A percentile compares a stretch with the other conserved stretches of the same genome.
Evolutionary conservation across 495 filamentous ascomycete genomes (phyloP).

Genomic region (Alectoria sarmentosa): DNA sequence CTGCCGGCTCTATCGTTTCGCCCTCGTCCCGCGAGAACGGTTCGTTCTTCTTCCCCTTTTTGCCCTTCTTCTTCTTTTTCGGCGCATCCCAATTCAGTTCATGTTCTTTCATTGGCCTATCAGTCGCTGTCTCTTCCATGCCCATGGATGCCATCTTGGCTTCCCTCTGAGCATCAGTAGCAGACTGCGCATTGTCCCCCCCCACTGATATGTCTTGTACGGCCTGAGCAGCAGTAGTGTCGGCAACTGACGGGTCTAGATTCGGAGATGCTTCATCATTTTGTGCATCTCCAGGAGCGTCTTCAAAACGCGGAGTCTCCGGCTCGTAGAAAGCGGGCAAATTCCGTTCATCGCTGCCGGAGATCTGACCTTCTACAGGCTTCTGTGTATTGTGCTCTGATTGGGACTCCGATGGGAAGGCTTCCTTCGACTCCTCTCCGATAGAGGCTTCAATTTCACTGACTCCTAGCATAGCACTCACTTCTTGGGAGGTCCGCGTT

Average conservation of each 20-base stretch:
- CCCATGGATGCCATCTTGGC: background rate
- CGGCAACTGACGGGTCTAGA: background rate
- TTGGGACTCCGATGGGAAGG: slow-evolving; percentile 22
- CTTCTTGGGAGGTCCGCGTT: slow-evolving; percentile 6
- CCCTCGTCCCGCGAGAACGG: slow-evolving; percentile 28
- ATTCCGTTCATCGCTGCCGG: background rate
- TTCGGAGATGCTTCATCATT: background rate
- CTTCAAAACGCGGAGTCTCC: background rate
- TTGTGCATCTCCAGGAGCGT: background rate
- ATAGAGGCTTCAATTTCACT: background rate
- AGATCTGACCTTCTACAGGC: background rate
- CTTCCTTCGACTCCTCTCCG: slow-evolving; percentile 25
- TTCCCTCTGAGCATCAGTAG: slow-evolving; percentile 12
- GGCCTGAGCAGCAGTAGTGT: background rate
- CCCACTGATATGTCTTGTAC: background rate
- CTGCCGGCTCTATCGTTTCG: background rate
- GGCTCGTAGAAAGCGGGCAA: background rate
- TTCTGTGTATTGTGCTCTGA: slow-evolving; percentile 21
- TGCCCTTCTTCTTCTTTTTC: slow-evolving; percentile 30
- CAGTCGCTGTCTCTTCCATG: background rate
- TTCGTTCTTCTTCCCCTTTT: slow-evolving; percentile 40
- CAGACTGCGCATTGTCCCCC: slow-evolving; percentile 6
- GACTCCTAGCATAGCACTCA: background rate
- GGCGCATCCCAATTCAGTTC: background rate
- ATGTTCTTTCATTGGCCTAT: slow-evolving; percentile 2